Evolutionary conservation across 768 basidiomycete species (phyloP), one percentile per base, ranked within the genome.

Genomic region (Clitopilus passeckerianus): DNA sequence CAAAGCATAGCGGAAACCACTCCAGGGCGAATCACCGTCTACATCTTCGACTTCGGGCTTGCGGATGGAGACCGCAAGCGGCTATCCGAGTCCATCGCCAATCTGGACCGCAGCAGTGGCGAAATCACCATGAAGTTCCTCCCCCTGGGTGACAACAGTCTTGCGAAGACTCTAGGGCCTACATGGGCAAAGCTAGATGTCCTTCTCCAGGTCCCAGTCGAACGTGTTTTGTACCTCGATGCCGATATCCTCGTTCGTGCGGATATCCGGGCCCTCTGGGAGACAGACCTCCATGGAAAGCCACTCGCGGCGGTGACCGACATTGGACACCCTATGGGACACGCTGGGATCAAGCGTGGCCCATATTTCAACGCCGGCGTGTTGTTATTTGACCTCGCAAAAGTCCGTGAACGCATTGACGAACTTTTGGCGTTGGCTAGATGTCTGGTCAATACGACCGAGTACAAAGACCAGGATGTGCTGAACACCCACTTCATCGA

Each of bases 361-460:
- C 70, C 72, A 7, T 84, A 84, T 62, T 85, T 85, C 72, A 86
- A 85, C 44, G 79, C 81, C 0, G 83, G 84, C 0, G 81, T 86
- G 10, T 62, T 86, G 57, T 67, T 85, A 9, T 60, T 85, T 60
- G 78, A 85, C 68, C 70, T 85, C 34, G 68, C 79, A 0, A 70
- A 68, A 35, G 65, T 74, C 9, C 71, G 83, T 14, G 37, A 34
- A 18, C 57, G 54, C 3, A 22, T 72, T 1, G 53, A 43, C 4
- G 69, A 65, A 1, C 69, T 83, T 43, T 59, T 65, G 22, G 59
- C 57, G 18, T 33, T 70, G 30, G 72, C 66, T 15, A 53, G 37
- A 37, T 55, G 61, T 44, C 73, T 73, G 72, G 61, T 53, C 35
- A 54, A 71, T 9, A 64, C 12, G 46, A 23, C 76, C 2, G 67